Evolutionary conservation across 2,329 filamentous ascomycete genomes (phyloP).

Genomic region (Eutypa lata): DNA sequence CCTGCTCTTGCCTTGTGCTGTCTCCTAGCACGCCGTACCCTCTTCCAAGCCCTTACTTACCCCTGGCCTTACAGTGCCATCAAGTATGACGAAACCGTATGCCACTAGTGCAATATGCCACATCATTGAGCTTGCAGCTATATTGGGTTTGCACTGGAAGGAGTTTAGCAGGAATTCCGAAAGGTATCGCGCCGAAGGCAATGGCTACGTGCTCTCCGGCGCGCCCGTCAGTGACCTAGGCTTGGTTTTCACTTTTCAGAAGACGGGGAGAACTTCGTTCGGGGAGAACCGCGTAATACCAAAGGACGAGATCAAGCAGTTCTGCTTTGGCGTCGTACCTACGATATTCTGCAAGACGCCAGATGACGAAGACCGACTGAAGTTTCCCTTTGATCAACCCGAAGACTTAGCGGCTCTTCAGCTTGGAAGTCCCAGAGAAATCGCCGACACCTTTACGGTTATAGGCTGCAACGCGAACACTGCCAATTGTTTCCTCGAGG

Average conservation of each 20-base stretch:
- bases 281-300: slow-evolving; percentile 50
- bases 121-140: slow-evolving; percentile 51
- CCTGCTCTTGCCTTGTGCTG: neutral
- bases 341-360: slow-evolving; percentile 46
- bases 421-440: slow-evolving; percentile 47
- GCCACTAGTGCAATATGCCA: slow-evolving; percentile 54
- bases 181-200: slow-evolving; percentile 53
- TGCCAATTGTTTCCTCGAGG: slow-evolving; percentile 40
- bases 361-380: slow-evolving; percentile 36
- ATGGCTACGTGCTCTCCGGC: slow-evolving; percentile 50
- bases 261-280: slow-evolving; percentile 47
- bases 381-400: slow-evolving; percentile 36
- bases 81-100: slow-evolving; percentile 27
- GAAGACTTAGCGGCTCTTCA: slow-evolving; percentile 42
- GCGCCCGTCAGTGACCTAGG: slow-evolving; percentile 46
- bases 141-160: slow-evolving; percentile 57
- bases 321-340: slow-evolving; percentile 54
- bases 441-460: slow-evolving; percentile 48
- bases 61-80: slow-evolving; percentile 7
- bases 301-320: slow-evolving; percentile 48
- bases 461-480: slow-evolving; percentile 54
- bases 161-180: slow-evolving; percentile 51
- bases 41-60: neutral
- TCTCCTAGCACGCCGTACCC: neutral
- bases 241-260: slow-evolving; percentile 52